Base-by-base conservation (phyloP, 805 yeast species). In the Candida montana region DNA sequence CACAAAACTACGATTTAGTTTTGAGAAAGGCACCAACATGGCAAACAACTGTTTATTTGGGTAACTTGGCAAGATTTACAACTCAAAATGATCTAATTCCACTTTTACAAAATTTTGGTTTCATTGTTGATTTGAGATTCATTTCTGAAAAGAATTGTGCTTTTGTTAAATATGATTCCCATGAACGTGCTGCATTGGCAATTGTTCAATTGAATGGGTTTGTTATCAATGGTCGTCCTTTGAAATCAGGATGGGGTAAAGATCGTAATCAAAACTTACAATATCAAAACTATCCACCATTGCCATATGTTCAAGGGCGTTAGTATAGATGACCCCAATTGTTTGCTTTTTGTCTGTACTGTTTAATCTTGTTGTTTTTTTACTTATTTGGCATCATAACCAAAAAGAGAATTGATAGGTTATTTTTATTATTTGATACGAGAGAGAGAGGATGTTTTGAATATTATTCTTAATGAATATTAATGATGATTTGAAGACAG, bases 161-260 rank as follows among this genome's bases (percentile, higher is more conserved):
- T 10, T 89, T 88, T 67, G 91, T 85, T 47, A 83, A 82, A 62
- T 87, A 80, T 58, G 95, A 84, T 55, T 72, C 86, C 33, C 96
- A 88, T 61, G 95, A 88, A 54, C 71, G 87, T 46, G 96, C 96
- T 5, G 95, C 95, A 2, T 68, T 85, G 55, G 95, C 95, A 36
- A 87, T 88, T 55, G 83, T 82, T 26, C 91, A 84, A 55, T 68
- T 89, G 49, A 68, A 74, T 16, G 93, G 95, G 1, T 74, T 79
- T 52, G 71, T 71, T 38, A 64, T 87, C 51, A 81, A 83, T 56
- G 95, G 95, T 18, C 73, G 95, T 57, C 81, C 83, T 18, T 63
- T 87, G 58, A 82, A 81, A 58, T 79, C 88, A 52, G 90, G 95
- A 27, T 89, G 96, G 96, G 96, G 95, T 40, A 84, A 80, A 60